Evolutionary conservation across 1,284 basidiomycete species (phyloP).

Genomic region (Pyrrhoderma noxium): DNA sequence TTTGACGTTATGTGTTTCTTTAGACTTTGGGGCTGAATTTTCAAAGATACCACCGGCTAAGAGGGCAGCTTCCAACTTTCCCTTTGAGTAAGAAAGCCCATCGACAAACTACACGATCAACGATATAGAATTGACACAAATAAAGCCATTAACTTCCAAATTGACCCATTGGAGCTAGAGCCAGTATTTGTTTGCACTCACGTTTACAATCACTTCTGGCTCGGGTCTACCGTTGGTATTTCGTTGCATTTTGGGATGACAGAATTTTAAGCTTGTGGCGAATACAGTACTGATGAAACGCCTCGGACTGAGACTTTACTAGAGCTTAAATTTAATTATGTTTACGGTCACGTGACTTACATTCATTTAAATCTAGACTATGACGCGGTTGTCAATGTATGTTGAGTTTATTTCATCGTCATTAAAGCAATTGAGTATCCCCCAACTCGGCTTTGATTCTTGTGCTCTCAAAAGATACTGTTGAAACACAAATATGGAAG

Average conservation of each 20-base stretch:
- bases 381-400: too few relatives aligned
- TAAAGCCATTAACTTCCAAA: slow-evolving; percentile 26
- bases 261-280: neutral
- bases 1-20: slow-evolving; percentile 34
- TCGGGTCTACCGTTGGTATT: slow-evolving; percentile 47
- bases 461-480: too few relatives aligned
- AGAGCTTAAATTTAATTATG: too few relatives aligned
- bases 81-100: slow-evolving; percentile 59
- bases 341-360: too few relatives aligned
- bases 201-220: slow-evolving; percentile 62
- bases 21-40: slow-evolving; percentile 39
- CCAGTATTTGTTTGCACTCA: slow-evolving; percentile 25
- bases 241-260: slow-evolving; percentile 11
- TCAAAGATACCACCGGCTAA: slow-evolving; percentile 48
- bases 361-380: too few relatives aligned
- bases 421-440: too few relatives aligned
- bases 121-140: neutral
- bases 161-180: too few relatives aligned
- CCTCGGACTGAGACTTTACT: too few relatives aligned
- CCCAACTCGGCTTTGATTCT: too few relatives aligned
- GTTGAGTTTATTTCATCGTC: too few relatives aligned
- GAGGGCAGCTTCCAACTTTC: slow-evolving; percentile 52
- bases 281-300: too few relatives aligned
- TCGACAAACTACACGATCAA: slow-evolving; percentile 44
- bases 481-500: too few relatives aligned